A percentile compares a stretch with the other conserved stretches of the same genome.
Evolutionary conservation across 495 filamentous ascomycete genomes (phyloP).

Genomic region (Podospora sp.): DNA sequence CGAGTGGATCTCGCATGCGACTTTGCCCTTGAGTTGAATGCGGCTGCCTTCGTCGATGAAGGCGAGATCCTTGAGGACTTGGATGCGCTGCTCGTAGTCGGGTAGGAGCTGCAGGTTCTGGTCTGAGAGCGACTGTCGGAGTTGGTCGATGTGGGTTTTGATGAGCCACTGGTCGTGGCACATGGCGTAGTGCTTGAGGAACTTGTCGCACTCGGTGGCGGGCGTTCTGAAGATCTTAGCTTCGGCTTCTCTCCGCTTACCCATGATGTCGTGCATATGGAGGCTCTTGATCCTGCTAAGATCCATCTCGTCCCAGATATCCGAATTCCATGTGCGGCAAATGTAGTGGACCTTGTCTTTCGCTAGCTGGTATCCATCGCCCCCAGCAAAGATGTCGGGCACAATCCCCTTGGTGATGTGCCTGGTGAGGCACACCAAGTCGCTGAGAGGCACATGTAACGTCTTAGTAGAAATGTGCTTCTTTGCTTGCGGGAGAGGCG

Average conservation of each 20-base stretch:
- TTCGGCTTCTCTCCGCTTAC: conserved; percentile 65
- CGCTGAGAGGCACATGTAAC: conserved; percentile 64
- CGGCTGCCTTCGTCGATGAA: conserved; percentile 84
- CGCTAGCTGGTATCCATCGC: conserved; percentile 44
- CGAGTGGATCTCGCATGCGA: conserved; percentile 97
- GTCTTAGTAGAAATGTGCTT: conserved; percentile 66
- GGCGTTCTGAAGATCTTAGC: conserved; percentile 57
- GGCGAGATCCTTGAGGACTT: conserved; percentile 83
- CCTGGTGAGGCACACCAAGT: conserved; percentile 80
- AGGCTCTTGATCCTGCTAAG: conserved; percentile 78
- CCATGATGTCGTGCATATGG: conserved; percentile 69
- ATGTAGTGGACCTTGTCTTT: conserved; percentile 65
- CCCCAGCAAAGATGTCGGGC: conserved; percentile 54
- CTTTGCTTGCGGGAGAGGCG: conserved; percentile 57
- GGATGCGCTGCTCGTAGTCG: conserved; percentile 94
- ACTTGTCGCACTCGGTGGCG: conserved; percentile 69
- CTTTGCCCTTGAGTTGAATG: conserved; percentile 95
- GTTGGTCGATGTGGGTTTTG: conserved; percentile 81
- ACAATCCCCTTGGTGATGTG: conserved; percentile 66
- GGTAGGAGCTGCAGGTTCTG: conserved; percentile 97
- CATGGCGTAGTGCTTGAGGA: conserved; percentile 91
- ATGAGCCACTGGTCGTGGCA: conserved; percentile 93
- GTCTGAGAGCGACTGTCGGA: conserved; percentile 88
- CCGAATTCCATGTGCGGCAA: conserved; percentile 67
- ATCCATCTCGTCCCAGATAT: conserved; percentile 85